These are phyloP conservation scores for Claviceps fusiformis DNA, from an alignment of 2,329 filamentous ascomycete genomes.

Conservation along the genomic window DNA sequence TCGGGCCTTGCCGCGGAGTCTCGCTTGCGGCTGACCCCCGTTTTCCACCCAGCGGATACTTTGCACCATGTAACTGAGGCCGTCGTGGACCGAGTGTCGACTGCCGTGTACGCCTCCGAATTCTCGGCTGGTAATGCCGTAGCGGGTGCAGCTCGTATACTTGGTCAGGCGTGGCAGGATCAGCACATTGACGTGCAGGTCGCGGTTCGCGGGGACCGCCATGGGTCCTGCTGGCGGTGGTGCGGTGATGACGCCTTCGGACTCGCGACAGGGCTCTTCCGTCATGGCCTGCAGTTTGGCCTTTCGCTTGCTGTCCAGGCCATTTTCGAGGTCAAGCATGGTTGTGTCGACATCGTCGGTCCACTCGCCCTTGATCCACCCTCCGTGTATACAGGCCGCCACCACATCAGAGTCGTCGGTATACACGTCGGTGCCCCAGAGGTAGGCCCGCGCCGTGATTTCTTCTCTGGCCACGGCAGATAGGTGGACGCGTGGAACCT, in stretches of 20 bases:
- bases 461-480: slow-evolving; percentile 59
- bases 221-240: slow-evolving; percentile 50
- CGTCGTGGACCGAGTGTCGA: slow-evolving; percentile 52
- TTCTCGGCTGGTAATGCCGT: slow-evolving; percentile 68
- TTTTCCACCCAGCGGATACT: slow-evolving; percentile 73
- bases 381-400: slow-evolving; percentile 82
- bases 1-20: slow-evolving; percentile 40
- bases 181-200: slow-evolving; percentile 76
- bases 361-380: slow-evolving; percentile 87
- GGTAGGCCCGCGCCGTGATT: slow-evolving; percentile 62
- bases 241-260: slow-evolving; percentile 31
- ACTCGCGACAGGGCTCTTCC: slow-evolving; percentile 21
- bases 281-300: slow-evolving; percentile 14
- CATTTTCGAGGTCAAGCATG: slow-evolving; percentile 44
- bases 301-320: slow-evolving; percentile 18
- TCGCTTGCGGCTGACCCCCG: slow-evolving; percentile 48
- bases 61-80: slow-evolving; percentile 76
- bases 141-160: slow-evolving; percentile 62
- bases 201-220: slow-evolving; percentile 51
- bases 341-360: slow-evolving; percentile 58
- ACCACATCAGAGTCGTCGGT: slow-evolving; percentile 92
- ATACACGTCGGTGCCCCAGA: slow-evolving; percentile 93
- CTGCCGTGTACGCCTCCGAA: slow-evolving; percentile 46
- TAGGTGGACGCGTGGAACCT: slow-evolving; percentile 70
- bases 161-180: slow-evolving; percentile 67